These are phyloP conservation scores for Rhizophagus clarus DNA, from an alignment of 192 early-diverging fungal species.

Conservation along the genomic window DNA sequence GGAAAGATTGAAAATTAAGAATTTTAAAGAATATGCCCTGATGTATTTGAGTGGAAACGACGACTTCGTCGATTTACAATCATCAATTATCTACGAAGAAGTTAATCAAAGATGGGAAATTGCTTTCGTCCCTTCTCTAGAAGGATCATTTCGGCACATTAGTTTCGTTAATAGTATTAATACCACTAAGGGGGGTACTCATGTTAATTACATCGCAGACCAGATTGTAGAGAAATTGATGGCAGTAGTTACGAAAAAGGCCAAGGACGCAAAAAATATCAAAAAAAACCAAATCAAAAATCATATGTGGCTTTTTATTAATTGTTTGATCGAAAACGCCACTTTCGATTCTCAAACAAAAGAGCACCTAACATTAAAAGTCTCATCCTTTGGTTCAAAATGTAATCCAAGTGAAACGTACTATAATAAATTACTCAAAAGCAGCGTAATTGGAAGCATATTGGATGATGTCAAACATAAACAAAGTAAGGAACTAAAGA, in stretches of 20 bases:
- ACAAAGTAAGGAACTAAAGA: conserved; percentile 77
- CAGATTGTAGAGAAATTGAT: conserved; percentile 75
- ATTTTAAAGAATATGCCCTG: no score
- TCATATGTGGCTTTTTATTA: conserved; percentile 94
- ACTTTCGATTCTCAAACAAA: conserved; percentile 99
- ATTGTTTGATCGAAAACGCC: conserved; percentile 92
- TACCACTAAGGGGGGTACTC: conserved; percentile 93
- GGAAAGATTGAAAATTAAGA: no score
- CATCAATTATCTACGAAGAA: no score
- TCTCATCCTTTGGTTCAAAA: conserved; percentile 79
- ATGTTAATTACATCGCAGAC: conserved; percentile 82
- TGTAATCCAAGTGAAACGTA: background rate
- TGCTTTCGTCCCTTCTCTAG: no score
- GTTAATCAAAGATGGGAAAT: no score
- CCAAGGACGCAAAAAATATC: conserved; percentile 59
- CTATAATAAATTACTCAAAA: no score
- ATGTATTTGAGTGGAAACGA: no score
- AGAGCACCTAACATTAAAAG: conserved; percentile 86
- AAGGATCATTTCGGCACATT: conserved; percentile 90
- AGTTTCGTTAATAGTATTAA: conserved; percentile 96
- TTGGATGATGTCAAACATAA: conserved; percentile 70
- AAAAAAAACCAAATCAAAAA: conserved; percentile 86
- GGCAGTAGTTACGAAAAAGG: conserved; percentile 74
- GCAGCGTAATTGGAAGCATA: conserved; percentile 82
- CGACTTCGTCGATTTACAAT: no score